Evolutionary conservation across 2,329 filamentous ascomycete genomes (phyloP), one percentile per base, ranked within the genome.

Genomic region (Fusarium verticillioides): DNA sequence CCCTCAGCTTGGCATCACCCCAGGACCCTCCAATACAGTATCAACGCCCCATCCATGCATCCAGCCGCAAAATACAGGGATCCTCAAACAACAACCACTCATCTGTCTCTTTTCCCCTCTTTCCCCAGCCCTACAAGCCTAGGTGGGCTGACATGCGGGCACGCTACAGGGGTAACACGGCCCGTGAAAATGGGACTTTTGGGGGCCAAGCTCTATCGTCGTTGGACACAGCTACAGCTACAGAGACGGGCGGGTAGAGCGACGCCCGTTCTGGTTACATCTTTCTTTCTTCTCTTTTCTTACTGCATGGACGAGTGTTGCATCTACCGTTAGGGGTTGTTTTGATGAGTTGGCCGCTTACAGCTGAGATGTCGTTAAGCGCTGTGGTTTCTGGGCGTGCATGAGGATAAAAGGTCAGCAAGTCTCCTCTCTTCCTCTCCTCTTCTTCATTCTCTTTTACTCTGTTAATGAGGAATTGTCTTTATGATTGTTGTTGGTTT

Each of bases 71-170:
- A 18, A 7, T 42, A 26, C 28, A 40, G 28, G 54, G 66, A 40
- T 64, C 37, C 50, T 56, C 64, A 65, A 59, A 53, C 60, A 62
- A 67, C 40, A 39, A 53, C 46, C 42, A 63, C 57, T 63, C 57
- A 46, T 44, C n/a, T n/a, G 13, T 43, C 15, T 18, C 10, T 1
- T 32, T 28, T 9, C 50, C 47, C 43, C 43, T 34, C 46, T 54
- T 50, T 32, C 26, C n/a, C 67, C 69, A 72, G 69, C 69, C 69
- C 69, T 72, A 72, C 59, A 56, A 61, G 61, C 42, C 65, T 42
- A 26, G 34, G 54, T 69, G 60, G 60, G 70, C 70, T 73, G 70
- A 72, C 65, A 46, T 50, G 56, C 32, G 42, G 42, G 39, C 44
- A 67, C 37, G 46, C n/a, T 67, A 52, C 46, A 34, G 53, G 59